A percentile compares a stretch with the other conserved stretches of the same genome.
These are phyloP conservation scores for Mucor piriformis DNA, from an alignment of 371 early-diverging fungal species.

Conservation along the genomic window DNA sequence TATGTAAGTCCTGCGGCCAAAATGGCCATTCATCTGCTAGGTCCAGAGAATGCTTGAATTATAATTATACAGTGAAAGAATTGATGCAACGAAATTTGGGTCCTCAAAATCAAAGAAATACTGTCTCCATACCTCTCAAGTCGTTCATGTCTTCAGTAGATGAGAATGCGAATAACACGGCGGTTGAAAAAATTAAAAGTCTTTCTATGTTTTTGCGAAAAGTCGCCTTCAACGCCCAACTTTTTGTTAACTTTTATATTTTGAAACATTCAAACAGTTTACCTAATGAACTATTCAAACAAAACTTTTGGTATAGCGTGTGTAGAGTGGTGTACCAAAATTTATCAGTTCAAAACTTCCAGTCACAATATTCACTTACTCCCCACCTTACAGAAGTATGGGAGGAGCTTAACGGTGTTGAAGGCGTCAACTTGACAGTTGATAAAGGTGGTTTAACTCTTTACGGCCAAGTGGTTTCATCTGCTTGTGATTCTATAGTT, in stretches of 20 bases:
- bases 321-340: slow-evolving; percentile 1
- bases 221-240: slow-evolving; percentile 3
- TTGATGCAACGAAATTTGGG: background rate
- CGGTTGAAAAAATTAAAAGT: background rate
- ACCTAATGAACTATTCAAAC: background rate
- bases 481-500: slow-evolving; percentile 2
- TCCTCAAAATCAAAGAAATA: slow-evolving; percentile 1
- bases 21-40: background rate
- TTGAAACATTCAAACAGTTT: background rate
- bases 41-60: background rate
- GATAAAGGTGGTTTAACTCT: background rate
- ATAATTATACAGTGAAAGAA: slow-evolving; percentile 6
- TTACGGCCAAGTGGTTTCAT: background rate
- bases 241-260: background rate
- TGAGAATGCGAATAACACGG: background rate
- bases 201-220: background rate
- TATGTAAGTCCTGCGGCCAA: background rate
- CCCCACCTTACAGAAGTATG: background rate
- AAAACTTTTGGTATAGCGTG: slow-evolving; percentile 5
- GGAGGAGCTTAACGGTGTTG: background rate
- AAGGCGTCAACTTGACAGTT: background rate
- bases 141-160: background rate
- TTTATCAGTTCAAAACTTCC: background rate
- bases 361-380: background rate
- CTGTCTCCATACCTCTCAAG: background rate